Percentiles rank a stretch among this genome's conserved stretches.
These are phyloP conservation scores for Entophlyctis helioformis DNA, from an alignment of 192 early-diverging fungal genomes.

Conservation along the genomic window DNA sequence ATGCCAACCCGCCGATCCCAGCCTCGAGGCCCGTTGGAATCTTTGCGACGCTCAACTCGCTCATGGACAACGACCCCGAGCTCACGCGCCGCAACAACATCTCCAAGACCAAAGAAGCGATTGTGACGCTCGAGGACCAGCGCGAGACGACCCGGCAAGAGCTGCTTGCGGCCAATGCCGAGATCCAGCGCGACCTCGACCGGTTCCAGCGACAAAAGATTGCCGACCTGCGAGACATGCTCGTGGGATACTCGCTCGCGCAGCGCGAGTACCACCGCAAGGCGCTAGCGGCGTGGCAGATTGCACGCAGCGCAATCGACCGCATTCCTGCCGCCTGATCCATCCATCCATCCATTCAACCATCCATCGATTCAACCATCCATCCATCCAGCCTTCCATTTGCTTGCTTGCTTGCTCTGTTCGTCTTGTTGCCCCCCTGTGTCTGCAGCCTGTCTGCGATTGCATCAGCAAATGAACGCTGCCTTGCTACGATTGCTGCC, in stretches of 20 bases:
- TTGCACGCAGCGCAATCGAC: constrained; percentile 14
- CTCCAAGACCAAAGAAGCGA: constrained; percentile 71
- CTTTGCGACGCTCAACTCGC: constrained; percentile 67
- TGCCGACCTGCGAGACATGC: constrained; percentile 65
- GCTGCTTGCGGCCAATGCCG: constrained; percentile 61
- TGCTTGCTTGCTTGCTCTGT: no score
- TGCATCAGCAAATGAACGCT: no score
- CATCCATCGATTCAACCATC: no score
- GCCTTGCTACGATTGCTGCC: no score
- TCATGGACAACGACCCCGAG: constrained; percentile 94
- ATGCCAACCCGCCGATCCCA: neutral
- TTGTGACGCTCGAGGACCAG: constrained; percentile 67
- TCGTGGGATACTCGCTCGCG: constrained; percentile 44
- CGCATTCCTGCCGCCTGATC: no score
- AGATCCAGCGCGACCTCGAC: constrained; percentile 81
- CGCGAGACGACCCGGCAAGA: constrained; percentile 59
- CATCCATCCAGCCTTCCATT: no score
- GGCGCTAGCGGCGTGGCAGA: constrained; percentile 19
- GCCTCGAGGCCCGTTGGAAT: constrained; percentile 1
- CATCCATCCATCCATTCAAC: no score
- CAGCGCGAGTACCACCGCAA: constrained; percentile 17
- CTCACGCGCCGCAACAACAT: constrained; percentile 80
- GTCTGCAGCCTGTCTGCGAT: no score
- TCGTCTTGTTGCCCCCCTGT: no score
- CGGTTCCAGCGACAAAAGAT: constrained; percentile 92